A percentile compares a stretch with the other conserved stretches of the same genome.
phyloP scores from a whole-genome alignment of 176 grass and related monocot species.

The Poa annua region DNA sequence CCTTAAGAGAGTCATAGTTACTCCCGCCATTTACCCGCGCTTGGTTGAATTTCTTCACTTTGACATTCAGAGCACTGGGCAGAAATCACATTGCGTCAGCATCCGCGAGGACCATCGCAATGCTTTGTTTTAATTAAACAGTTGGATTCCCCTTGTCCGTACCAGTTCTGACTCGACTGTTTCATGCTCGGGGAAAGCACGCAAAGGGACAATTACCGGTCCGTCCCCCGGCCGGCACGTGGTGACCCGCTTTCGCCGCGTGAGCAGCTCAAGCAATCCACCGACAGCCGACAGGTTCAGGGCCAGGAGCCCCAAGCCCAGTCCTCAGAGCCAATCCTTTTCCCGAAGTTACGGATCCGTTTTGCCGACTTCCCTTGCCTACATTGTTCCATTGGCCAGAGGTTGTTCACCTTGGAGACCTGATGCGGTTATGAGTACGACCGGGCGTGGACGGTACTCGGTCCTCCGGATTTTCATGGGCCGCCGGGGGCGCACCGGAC shows the following conservation, averaged over 20 bases:
- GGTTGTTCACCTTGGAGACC: conserved; percentile 82
- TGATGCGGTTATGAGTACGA: conserved; percentile 84
- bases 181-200: conserved; percentile 21
- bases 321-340: conserved; percentile 74
- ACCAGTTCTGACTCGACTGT: conserved; percentile 68
- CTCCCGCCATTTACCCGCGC: conserved; percentile 70
- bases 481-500: conserved; percentile 53
- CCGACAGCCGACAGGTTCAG: too few species aligned
- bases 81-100: conserved; percentile 74
- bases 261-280: too few species aligned
- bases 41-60: conserved; percentile 83
- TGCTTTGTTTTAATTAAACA: conserved; percentile 93
- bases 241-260: too few species aligned
- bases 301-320: conserved; percentile 71
- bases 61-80: conserved; percentile 83
- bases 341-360: conserved; percentile 80
- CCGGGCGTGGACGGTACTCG: conserved; percentile 58
- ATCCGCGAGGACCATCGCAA: conserved; percentile 73
- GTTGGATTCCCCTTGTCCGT: conserved; percentile 73
- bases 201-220: too few species aligned
- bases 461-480: conserved; percentile 61
- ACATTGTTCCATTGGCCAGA: conserved; percentile 80
- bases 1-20: conserved; percentile 93
- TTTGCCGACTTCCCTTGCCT: conserved; percentile 79
- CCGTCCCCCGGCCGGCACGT: too few species aligned